phyloP scores from a whole-genome alignment of 164 flowering plant species.

The Berberis vulgaris region DNA sequence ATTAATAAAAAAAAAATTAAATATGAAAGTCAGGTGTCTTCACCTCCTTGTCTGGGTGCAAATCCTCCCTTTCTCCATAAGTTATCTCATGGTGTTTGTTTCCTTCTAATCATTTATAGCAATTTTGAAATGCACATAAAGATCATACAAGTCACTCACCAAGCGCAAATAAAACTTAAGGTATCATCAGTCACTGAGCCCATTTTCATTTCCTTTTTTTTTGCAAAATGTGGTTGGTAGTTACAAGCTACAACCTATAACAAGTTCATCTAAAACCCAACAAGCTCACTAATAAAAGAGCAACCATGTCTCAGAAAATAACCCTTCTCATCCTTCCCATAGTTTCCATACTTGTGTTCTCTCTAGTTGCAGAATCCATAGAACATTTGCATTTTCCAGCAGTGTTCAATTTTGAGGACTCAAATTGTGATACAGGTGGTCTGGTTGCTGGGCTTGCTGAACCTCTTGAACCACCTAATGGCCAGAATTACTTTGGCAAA shows the following conservation, averaged over 20 bases:
- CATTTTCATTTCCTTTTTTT: not conserved
- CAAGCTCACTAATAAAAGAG: not conserved
- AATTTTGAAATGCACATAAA: conserved; percentile 7
- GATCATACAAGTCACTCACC: conserved; percentile 8
- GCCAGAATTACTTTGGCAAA: conserved; percentile 32
- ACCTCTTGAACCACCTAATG: conserved; percentile 42
- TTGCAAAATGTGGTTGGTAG: conserved; percentile 4
- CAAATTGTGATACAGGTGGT: conserved; percentile 64
- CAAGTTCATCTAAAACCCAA: not conserved
- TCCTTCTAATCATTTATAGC: not conserved
- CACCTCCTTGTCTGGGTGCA: no score
- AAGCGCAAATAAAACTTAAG: not conserved
- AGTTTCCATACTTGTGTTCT: not conserved
- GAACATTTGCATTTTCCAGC: conserved; percentile 40
- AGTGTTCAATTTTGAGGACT: conserved; percentile 68
- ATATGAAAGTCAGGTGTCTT: no score
- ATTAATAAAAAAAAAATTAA: no score
- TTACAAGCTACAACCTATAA: not conserved
- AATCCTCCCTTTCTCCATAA: no score
- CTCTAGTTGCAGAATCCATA: conserved; percentile 1
- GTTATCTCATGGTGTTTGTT: not conserved
- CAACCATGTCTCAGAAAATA: conserved; percentile 8
- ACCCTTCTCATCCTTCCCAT: conserved; percentile 6
- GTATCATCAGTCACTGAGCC: not conserved
- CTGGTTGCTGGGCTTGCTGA: conserved; percentile 40